Evolutionary conservation across 2,329 filamentous ascomycete species (phyloP).

Genomic region (Sarocladiaceae sp.): DNA sequence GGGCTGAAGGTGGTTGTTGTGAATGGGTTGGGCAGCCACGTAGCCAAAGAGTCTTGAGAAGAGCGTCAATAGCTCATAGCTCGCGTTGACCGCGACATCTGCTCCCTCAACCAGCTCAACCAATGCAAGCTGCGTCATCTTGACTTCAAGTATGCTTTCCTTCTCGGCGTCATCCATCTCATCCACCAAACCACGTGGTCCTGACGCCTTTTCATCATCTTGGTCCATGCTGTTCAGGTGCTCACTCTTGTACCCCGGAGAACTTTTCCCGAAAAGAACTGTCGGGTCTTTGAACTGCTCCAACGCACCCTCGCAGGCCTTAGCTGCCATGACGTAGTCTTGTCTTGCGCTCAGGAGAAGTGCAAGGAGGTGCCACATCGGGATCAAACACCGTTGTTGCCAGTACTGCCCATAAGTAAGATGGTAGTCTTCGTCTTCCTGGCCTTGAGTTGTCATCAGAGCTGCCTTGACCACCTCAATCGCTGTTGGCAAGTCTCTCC

Average conservation of each 20-base stretch:
- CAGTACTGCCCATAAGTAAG: slow-evolving; percentile 44
- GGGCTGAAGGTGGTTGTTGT: slow-evolving; percentile 31
- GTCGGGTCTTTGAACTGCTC: slow-evolving; percentile 75
- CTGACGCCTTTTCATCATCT: slow-evolving; percentile 17
- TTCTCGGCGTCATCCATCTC: slow-evolving; percentile 81
- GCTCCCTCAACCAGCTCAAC: slow-evolving; percentile 79
- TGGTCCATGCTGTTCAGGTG: slow-evolving; percentile 54
- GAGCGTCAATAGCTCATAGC: slow-evolving; percentile 74
- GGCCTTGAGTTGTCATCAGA: slow-evolving; percentile 53
- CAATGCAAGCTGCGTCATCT: slow-evolving; percentile 87
- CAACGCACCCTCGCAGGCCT: slow-evolving; percentile 83
- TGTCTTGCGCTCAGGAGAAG: slow-evolving; percentile 80
- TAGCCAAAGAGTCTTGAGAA: slow-evolving; percentile 74
- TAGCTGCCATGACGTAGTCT: slow-evolving; percentile 72
- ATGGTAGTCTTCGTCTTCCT: slow-evolving; percentile 35
- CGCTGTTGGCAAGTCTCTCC: slow-evolving; percentile 70
- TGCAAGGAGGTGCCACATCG: slow-evolving; percentile 86
- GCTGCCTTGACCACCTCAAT: slow-evolving; percentile 77
- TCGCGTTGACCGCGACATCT: slow-evolving; percentile 79
- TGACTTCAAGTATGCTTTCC: slow-evolving; percentile 82
- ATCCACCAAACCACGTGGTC: slow-evolving; percentile 54
- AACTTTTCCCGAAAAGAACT: slow-evolving; percentile 60
- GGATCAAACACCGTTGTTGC: slow-evolving; percentile 62
- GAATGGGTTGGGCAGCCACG: slow-evolving; percentile 27
- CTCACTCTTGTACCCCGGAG: slow-evolving; percentile 55